These are phyloP conservation scores for Plenodomus lindquistii DNA, from an alignment of 2,329 filamentous ascomycete genomes.

Conservation along the genomic window DNA sequence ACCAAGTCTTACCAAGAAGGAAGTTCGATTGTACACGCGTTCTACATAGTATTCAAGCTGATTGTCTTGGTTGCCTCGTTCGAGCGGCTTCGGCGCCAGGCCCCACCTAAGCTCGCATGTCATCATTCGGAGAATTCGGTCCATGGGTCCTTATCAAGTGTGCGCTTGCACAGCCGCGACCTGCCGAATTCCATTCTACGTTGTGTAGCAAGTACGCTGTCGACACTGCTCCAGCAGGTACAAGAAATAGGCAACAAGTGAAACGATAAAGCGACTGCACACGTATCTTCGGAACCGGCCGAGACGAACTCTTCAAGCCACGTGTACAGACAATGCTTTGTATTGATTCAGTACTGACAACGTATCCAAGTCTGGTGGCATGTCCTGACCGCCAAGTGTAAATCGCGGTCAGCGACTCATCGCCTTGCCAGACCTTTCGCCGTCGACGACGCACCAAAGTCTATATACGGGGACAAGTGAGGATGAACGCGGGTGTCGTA, in stretches of 20 bases:
- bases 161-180: constrained; percentile 5
- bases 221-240: neutral
- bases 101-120: neutral
- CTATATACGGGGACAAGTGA: too few relatives aligned
- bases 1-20: neutral
- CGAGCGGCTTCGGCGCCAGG: constrained; percentile 1
- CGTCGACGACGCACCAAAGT: neutral
- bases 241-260: neutral
- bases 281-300: neutral
- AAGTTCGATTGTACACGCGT: neutral
- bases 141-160: neutral
- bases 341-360: neutral
- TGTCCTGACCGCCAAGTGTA: neutral
- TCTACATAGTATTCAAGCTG: constrained; percentile 1
- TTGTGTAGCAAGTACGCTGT: neutral
- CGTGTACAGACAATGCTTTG: neutral
- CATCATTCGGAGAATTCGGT: neutral
- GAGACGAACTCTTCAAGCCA: neutral
- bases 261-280: neutral
- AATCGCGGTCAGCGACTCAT: neutral
- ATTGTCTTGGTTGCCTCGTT: constrained; percentile 26
- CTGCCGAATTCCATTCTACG: neutral
- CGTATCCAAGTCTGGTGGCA: neutral
- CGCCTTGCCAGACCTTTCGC: too few relatives aligned
- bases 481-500: too few relatives aligned